Evolutionary conservation across 441 rosid genomes (phyloP).

Genomic region (Geranium incanum): DNA sequence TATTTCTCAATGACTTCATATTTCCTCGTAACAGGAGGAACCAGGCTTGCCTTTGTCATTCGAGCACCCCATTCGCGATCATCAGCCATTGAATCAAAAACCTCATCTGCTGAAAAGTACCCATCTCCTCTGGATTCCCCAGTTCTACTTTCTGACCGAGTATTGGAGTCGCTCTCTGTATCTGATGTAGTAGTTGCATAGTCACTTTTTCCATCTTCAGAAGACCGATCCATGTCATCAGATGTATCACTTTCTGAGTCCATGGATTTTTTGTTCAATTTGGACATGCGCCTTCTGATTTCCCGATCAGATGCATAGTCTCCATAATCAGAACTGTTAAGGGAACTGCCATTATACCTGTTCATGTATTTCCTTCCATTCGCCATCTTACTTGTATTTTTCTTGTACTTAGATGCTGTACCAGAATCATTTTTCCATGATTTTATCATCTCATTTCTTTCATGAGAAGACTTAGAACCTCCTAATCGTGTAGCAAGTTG

Average conservation of each 20-base stretch:
- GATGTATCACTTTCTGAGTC: conserved; percentile 93
- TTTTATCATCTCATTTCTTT: conserved; percentile 72
- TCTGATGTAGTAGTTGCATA: conserved; percentile 68
- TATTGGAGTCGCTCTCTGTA: conserved; percentile 81
- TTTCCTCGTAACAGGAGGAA: conserved; percentile 98
- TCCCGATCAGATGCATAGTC: conserved; percentile 89
- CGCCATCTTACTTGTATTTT: conserved; percentile 43
- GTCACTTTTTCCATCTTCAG: conserved; percentile 58
- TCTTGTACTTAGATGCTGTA: conserved; percentile 53
- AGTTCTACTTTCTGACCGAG: conserved; percentile 49
- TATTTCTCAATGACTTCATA: conserved; percentile 87
- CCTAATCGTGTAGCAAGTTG: conserved; percentile 85
- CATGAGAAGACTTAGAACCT: conserved; percentile 68
- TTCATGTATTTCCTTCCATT: conserved; percentile 59
- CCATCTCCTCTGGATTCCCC: conserved; percentile 56
- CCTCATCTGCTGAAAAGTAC: conserved; percentile 50
- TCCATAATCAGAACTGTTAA: conserved; percentile 54
- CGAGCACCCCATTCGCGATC: conserved; percentile 99
- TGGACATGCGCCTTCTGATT: conserved; percentile 79
- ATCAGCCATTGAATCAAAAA: conserved; percentile 54
- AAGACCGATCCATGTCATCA: conserved; percentile 58
- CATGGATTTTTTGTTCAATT: conserved; percentile 70
- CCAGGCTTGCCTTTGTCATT: conserved; percentile 95
- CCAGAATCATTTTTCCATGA: conserved; percentile 73
- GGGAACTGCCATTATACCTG: conserved; percentile 53